Evolutionary conservation across 192 early-diverging fungal species (phyloP).

Genomic region (Entomortierella parvispora): DNA sequence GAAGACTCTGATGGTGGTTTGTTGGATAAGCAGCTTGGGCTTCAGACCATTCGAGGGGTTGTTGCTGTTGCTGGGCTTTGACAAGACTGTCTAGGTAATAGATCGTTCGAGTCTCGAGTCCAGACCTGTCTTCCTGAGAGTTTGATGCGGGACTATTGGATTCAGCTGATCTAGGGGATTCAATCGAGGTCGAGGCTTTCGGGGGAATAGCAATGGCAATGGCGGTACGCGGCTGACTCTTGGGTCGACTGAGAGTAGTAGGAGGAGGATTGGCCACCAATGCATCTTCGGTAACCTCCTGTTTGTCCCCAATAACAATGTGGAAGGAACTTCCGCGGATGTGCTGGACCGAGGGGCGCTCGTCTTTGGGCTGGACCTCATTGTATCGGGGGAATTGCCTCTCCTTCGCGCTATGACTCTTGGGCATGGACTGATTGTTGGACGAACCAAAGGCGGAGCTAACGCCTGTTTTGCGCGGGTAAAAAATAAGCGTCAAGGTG

Average conservation of each 20-base stretch:
- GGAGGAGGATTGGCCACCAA: no score
- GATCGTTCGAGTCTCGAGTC: slow-evolving; percentile 16
- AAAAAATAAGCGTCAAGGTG: slow-evolving; percentile 42
- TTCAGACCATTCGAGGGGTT: not conserved
- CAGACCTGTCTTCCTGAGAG: not conserved
- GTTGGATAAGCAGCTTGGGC: not conserved
- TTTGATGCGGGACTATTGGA: not conserved
- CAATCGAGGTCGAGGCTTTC: not conserved
- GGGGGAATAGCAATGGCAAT: no score
- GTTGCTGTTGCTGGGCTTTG: slow-evolving; percentile 27
- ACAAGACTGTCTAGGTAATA: slow-evolving; percentile 39
- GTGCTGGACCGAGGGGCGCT: not conserved
- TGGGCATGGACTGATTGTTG: not conserved
- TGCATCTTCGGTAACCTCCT: not conserved
- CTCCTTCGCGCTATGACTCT: not conserved
- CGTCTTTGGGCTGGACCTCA: slow-evolving; percentile 16
- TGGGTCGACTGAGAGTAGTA: no score
- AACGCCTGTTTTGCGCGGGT: slow-evolving; percentile 32
- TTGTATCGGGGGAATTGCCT: slow-evolving; percentile 8
- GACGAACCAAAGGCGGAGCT: slow-evolving; percentile 23
- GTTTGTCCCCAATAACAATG: not conserved
- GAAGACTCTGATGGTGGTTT: not conserved
- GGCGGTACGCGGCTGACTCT: not conserved
- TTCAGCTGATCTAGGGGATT: not conserved
- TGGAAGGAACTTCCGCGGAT: not conserved